These are phyloP conservation scores for Pseudopyrenochaeta lycopersici DNA, from an alignment of 2,329 filamentous ascomycete species.

Conservation along the genomic window DNA sequence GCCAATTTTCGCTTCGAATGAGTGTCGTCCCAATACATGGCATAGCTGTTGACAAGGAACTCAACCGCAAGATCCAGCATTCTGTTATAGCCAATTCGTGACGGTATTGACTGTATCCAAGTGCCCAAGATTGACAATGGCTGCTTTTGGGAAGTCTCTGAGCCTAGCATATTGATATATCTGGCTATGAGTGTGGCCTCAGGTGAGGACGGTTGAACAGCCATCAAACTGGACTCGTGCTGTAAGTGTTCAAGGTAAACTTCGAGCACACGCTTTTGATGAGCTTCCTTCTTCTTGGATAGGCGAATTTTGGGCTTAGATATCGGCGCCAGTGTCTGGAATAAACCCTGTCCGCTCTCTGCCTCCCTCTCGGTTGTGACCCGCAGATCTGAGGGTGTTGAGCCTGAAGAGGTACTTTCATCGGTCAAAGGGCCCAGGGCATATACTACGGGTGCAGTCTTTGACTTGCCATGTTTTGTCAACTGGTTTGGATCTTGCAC, in stretches of 20 bases:
- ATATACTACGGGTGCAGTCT: conserved; percentile 20
- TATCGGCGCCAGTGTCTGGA: conserved; percentile 32
- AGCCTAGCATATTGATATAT: conserved; percentile 34
- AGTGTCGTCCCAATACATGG: conserved; percentile 26
- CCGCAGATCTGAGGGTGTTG: conserved; percentile 19
- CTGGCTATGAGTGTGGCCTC: conserved; percentile 30
- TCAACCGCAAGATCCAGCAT: conserved; percentile 40
- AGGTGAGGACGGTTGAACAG: conserved; percentile 20
- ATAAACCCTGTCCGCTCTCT: conserved; percentile 34
- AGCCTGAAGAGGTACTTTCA: not conserved
- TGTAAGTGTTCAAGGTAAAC: conserved; percentile 22
- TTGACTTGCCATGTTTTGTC: conserved; percentile 40
- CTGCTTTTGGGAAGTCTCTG: conserved; percentile 15
- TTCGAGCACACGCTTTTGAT: conserved; percentile 25
- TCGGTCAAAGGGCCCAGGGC: conserved; percentile 10
- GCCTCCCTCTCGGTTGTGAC: conserved; percentile 28
- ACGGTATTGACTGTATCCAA: conserved; percentile 39
- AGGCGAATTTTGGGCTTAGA: conserved; percentile 16
- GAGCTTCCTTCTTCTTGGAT: conserved; percentile 19
- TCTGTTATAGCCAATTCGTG: conserved; percentile 32
- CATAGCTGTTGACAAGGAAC: conserved; percentile 34
- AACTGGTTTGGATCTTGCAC: conserved; percentile 39
- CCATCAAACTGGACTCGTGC: conserved; percentile 5
- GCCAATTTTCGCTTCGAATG: conserved; percentile 30
- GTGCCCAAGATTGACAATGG: conserved; percentile 37